These are phyloP conservation scores for Panaeolus cyanescens DNA, from an alignment of 768 basidiomycete genomes.

Conservation along the genomic window DNA sequence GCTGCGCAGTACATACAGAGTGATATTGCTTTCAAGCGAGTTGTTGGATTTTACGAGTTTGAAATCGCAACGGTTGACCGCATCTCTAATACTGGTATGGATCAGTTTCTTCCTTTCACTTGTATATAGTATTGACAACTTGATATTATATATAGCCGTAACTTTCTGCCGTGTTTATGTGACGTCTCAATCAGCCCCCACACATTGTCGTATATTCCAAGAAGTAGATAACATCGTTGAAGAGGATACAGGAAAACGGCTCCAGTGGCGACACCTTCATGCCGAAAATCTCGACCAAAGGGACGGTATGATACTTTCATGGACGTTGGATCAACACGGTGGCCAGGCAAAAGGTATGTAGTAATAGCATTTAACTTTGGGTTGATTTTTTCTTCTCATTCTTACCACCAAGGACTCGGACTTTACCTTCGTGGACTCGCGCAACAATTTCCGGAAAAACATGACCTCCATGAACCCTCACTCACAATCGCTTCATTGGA, in stretches of 20 bases:
- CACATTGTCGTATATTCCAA: slow-evolving; percentile 13
- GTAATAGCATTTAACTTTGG: not conserved
- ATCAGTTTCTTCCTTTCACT: not conserved
- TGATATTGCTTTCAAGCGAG: slow-evolving; percentile 27
- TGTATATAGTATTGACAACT: not conserved
- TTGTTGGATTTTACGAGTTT: slow-evolving; percentile 28
- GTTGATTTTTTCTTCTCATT: not conserved
- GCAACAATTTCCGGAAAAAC: slow-evolving; percentile 11
- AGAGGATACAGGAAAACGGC: slow-evolving; percentile 10
- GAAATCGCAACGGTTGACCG: slow-evolving; percentile 13
- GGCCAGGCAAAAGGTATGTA: slow-evolving; percentile 16
- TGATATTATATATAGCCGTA: slow-evolving; percentile 1
- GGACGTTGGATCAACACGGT: slow-evolving; percentile 16
- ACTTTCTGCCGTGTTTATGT: slow-evolving; percentile 14
- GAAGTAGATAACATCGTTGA: slow-evolving; percentile 11
- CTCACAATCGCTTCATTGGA: slow-evolving; percentile 11
- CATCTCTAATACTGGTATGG: not conserved
- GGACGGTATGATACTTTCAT: slow-evolving; percentile 1
- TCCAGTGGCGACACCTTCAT: slow-evolving; percentile 15
- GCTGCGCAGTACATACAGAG: slow-evolving; percentile 25
- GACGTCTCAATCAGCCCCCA: slow-evolving; percentile 7
- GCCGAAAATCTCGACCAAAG: not conserved
- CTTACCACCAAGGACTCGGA: slow-evolving; percentile 18
- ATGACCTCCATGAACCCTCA: slow-evolving; percentile 27
- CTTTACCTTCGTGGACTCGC: slow-evolving; percentile 13